phyloP scores from a whole-genome alignment of 2,329 filamentous ascomycete species.

The Neoarthrinium moseri region DNA sequence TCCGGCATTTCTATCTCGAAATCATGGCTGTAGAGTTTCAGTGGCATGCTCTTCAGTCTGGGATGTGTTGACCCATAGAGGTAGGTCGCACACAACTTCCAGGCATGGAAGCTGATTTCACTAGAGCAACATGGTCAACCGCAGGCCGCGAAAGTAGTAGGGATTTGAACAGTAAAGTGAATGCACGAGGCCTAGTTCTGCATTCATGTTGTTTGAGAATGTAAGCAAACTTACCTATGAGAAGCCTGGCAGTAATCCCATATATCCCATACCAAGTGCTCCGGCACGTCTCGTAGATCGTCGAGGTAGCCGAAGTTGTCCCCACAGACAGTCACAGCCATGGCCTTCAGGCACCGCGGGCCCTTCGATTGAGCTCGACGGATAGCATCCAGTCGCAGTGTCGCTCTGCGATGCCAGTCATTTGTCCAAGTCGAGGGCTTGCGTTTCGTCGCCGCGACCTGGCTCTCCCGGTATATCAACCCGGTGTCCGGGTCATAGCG shows the following conservation, averaged over 20 bases:
- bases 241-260: not conserved
- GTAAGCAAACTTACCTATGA: not conserved
- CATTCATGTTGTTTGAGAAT: not conserved
- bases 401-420: not conserved
- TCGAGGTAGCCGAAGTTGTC: slow-evolving; percentile 1
- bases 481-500: slow-evolving; percentile 4
- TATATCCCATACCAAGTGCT: not conserved
- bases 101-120: not conserved
- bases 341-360: not conserved
- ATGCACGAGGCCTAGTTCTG: not conserved
- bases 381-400: not conserved
- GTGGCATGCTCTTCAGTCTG: not conserved
- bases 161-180: not conserved
- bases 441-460: not conserved
- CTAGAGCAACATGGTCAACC: too few relatives aligned
- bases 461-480: not conserved
- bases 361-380: not conserved
- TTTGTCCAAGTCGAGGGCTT: not conserved
- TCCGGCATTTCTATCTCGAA: not conserved
- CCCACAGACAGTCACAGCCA: not conserved
- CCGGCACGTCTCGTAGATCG: not conserved
- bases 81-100: not conserved
- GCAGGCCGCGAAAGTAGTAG: too few relatives aligned
- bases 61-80: not conserved
- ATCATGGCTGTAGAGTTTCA: not conserved